Base-by-base conservation (phyloP, 495 filamentous ascomycete genomes). In the Viridothelium virens region DNA sequence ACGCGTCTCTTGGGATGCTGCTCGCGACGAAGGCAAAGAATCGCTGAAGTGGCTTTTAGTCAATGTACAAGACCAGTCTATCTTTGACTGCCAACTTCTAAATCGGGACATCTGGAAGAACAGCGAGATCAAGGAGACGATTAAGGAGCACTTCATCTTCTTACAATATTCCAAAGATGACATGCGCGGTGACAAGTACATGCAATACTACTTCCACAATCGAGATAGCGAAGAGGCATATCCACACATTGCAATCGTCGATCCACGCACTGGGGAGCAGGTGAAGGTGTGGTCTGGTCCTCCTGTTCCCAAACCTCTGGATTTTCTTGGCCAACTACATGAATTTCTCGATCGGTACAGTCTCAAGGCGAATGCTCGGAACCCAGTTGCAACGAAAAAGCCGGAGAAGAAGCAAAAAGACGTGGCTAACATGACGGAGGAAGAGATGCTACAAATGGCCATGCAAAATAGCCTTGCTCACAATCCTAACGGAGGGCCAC, bases 21-120 rank as follows among this genome's bases (percentile, higher is more conserved):
- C 90, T 18, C 86, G 95, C 47, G 82, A 94, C 16, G 80, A 90
- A 70, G 94, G 93, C 48, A 92, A 89, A 73, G 89, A 92, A 34
- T 80, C 82, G 37, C 85, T 91, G 76, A 97, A 95, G 74, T 98
- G 94, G 94, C 82, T 98, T 14, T 73, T 98, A 62, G 90, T 97
- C 69, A 96, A 98, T 73, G 86, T 98, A 4, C 94, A 98, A 77
- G 92, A 98, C 74, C 82, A 87, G 41, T 87, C 90, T 3, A 83
- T 96, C 50, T 98, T 97, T 71, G 87, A 92, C 74, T 97, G 94
- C 73, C 95, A 97, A 73, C 79, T 88, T 2, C 80, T 98, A 14
- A 98, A 98, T 73, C 84, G 94, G 33, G 94, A 98, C 73, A 84
- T 97, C 59, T 98, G 94, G 94, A 97, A 97, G 75, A 86, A 93